Evolutionary conservation across 2,329 filamentous ascomycete species (phyloP), one percentile per base, ranked within the genome.

Genomic region (Truncatella angustata): DNA sequence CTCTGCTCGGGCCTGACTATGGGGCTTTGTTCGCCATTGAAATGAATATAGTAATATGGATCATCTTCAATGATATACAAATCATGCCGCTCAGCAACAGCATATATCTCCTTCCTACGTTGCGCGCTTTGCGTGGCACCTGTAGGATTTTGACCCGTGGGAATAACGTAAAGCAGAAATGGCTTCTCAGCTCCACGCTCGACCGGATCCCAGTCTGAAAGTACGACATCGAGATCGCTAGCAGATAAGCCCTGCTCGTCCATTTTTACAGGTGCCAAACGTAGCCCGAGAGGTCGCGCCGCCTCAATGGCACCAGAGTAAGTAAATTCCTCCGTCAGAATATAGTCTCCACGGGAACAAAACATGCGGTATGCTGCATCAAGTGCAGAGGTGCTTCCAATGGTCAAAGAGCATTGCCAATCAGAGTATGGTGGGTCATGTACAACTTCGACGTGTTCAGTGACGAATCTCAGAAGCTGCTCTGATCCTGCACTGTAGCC

Each of bases 21-120:
- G 34, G 20, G 10, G 14, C 20, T 4, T 36, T 20, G 21, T 20
- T 20, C 7, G 10, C n/a, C n/a, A 1, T 42, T 49, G 73, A 85
- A 82, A 60, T 90, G 86, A 36, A 90, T 75, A 73, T 89, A 90
- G 69, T 88, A 90, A 70, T 90, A 90, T 3, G 87, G 87, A 58
- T 90, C 87, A 61, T 90, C 87, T 71, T 90, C 87, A 55, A 90
- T 68, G 63, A 90, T 87, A 67, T 80, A 82, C 49, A 89, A 59
- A 64, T 90, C 84, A 66, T 90, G 86, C 69, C 87, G 87, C 66
- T 86, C 85, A 5, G 81, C 82, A 16, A 89, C 73, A 47, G 74
- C 75, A 70, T 90, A 89, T 52, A 90, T 75, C 23, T 77, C 81
- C 58, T 74, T 77, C 49, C 86, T 77, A 49, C 87, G 75, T 55